Base-by-base conservation (phyloP, 805 yeast genomes). In the Candida patagonica region DNA sequence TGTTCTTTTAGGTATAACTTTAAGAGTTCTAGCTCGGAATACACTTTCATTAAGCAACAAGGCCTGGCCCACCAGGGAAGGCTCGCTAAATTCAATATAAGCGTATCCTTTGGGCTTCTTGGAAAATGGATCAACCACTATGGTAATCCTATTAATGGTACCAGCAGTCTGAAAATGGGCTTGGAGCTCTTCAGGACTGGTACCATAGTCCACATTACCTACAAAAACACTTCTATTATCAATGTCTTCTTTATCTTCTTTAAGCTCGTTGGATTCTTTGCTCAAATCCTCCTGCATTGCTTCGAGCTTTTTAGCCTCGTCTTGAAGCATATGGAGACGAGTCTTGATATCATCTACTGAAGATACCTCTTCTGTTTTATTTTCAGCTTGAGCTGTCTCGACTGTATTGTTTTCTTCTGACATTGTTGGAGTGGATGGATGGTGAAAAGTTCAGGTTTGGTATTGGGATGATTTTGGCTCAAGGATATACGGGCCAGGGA, bases 31-130 rank as follows among this genome's bases (percentile, higher is more conserved):
- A 19, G 81, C 88, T 49, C 75, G 68, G 54, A 86, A 78, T 20
- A 66, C 62, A 1, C 79, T 64, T 23, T 80, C 89, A 52, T 83
- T 76, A 45, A 80, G 63, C 12, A 68, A 64, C 30, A 84, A 66
- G 1, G 94, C 94, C 44, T 71, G 67, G 15, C 72, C 65, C 5
- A 83, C 87, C 9, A 71, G 67, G n/a, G 69, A 67, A 9, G 74
- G 71, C 52, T 73, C 81, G n/a, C 77, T 71, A 54, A 84, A 86
- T 57, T 86, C 95, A 46, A 86, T 70, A 58, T 84, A 86, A 1
- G 95, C 95, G 62, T 71, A 84, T 1, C 95, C 95, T 60, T 80
- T 80, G 32, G 95, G 92, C 46, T 73, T 79, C 5, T 94, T 94
- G 0, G 92, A 77, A 50, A 64, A 60, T 58, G 78, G 80, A 61